Conservation (phyloP, 345 rosid genomes). For the Eucalyptus sp. region DNA sequence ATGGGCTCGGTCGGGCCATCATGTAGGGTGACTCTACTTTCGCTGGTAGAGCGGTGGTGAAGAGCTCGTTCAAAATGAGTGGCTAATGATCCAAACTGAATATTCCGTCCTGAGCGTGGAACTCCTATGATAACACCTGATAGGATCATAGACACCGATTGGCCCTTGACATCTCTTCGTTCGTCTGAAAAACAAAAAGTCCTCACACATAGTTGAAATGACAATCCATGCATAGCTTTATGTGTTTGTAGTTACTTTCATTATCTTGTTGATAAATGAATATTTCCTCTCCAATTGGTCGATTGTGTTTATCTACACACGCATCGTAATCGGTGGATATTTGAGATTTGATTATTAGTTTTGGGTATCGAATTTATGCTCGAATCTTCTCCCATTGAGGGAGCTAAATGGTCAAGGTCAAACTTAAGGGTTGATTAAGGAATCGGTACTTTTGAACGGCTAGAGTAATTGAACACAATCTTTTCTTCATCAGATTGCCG, state of each 20-base stretch:
- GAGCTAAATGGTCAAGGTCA: not conserved
- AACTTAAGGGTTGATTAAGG: not conserved
- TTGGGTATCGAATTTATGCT: not conserved
- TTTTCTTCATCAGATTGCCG: not conserved
- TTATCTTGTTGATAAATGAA: not conserved
- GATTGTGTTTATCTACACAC: not conserved
- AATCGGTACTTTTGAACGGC: not conserved
- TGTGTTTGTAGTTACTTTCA: not conserved
- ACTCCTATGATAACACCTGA: not conserved
- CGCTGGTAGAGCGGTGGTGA: not conserved
- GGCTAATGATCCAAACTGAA: not conserved
- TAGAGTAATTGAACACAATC: not conserved
- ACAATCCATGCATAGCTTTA: not conserved
- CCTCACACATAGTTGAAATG: not conserved
- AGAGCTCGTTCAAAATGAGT: not conserved
- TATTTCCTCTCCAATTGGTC: not conserved
- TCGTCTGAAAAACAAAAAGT: not conserved
- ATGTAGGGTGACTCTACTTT: not conserved
- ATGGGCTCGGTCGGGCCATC: not conserved
- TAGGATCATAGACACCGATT: not conserved
- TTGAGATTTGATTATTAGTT: not conserved
- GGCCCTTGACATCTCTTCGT: not conserved
- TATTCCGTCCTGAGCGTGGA: fast-evolving
- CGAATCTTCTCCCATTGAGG: not conserved
- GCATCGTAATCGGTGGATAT: not conserved